Evolutionary conservation across 1,139 yeast species (phyloP).

Genomic region (Yamadazyma sp.): DNA sequence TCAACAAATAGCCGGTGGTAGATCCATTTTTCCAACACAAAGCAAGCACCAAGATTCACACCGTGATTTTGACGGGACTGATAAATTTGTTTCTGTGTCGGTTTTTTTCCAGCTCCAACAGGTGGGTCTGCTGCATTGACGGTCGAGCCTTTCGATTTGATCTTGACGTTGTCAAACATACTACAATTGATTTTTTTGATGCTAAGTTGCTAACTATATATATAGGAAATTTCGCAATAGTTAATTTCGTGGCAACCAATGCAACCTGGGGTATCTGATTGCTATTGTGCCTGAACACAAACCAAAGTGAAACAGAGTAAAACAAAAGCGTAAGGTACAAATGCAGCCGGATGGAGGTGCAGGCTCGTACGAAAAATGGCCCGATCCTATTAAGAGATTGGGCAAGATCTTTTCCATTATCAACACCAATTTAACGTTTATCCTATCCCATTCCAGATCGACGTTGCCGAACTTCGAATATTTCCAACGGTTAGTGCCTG

Average conservation of each 20-base stretch:
- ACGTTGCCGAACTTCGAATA: conserved; percentile 42
- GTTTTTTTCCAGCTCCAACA: conserved; percentile 30
- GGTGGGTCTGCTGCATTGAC: conserved; percentile 29
- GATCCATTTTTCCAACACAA: conserved; percentile 78
- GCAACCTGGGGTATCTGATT: too few species aligned
- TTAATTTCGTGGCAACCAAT: neutral
- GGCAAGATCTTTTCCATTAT: conserved; percentile 28
- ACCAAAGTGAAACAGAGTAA: too few species aligned
- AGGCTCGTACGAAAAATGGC: conserved; percentile 10
- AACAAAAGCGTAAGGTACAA: too few species aligned
- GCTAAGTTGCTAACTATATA: neutral
- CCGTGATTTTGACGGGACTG: conserved; percentile 75
- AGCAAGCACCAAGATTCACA: conserved; percentile 82
- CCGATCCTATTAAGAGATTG: conserved; percentile 16
- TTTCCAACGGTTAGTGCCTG: conserved; percentile 30
- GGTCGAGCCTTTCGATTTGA: conserved; percentile 36
- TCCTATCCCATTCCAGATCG: conserved; percentile 41
- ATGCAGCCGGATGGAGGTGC: neutral
- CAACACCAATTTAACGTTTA: conserved; percentile 44
- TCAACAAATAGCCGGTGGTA: conserved; percentile 57
- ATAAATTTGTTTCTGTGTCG: conserved; percentile 54
- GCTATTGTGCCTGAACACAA: neutral
- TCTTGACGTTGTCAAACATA: conserved; percentile 44
- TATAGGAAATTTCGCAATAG: neutral
- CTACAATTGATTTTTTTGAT: neutral